Evolutionary conservation across 176 grass and related monocot species (phyloP), one percentile per base, ranked within the genome.

Genomic region (Hordeum marinum): DNA sequence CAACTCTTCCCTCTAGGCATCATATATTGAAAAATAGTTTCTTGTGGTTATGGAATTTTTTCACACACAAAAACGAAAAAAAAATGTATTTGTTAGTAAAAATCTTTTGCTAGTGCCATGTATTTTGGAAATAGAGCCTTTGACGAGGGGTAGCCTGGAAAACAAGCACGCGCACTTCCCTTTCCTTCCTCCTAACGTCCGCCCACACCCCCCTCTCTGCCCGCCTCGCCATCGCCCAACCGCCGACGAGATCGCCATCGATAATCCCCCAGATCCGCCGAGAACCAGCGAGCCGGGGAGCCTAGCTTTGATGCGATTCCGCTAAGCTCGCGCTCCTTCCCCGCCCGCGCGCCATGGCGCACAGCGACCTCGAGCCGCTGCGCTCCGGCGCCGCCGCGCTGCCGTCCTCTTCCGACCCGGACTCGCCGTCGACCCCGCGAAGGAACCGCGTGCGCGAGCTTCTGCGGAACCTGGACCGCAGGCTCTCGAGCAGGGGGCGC

Each of bases 331-430:
- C 29, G 3, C 52, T 14, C 62, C 80, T 23, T 4, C 29, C 74
- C 63, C 21, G 29, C 86, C 23, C 35, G 11, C 72, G 72, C 39
- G 36, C 58, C 75, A 96, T 99, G 96, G 81, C 91, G 50, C 79
- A 82, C 39, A 86, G 77, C 37, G 96, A 99, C 86, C 81, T 89
- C 21, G 88, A 92, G 71, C 82, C 80, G 68, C 80, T 90, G 80
- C 81, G 85, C 35, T 70, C 86, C 4, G 80, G 69, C 17, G 36
- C 41, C 25, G 85, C 82, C 23, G 83, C 87, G 79, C 75, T 88
- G 67, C 46, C 88, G 17, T 87, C 89, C 15, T 86, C 89, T 2
- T 68, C 76, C 31, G 69, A 85, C 77, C 63, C 84, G 18, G 87
- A 90, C 70, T 85, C 86, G 10, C 85, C 87, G 4, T 74, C 25